These are phyloP conservation scores for Calocybe indica DNA, from an alignment of 768 basidiomycete species.

Conservation along the genomic window DNA sequence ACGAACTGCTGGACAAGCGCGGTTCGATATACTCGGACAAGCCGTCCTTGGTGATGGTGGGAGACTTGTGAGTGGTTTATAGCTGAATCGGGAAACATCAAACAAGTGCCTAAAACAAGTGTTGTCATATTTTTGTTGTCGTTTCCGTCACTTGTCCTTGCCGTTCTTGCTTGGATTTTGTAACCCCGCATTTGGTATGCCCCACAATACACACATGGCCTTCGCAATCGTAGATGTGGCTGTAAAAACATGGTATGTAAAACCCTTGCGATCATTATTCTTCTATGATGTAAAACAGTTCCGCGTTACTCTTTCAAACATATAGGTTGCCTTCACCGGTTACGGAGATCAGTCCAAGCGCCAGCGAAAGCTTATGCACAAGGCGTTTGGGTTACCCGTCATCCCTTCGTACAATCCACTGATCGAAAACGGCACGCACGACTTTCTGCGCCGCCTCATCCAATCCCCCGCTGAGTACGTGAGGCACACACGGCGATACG, in stretches of 20 bases:
- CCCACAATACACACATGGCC: too few relatives aligned
- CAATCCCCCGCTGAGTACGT: constrained; percentile 31
- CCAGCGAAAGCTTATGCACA: constrained; percentile 62
- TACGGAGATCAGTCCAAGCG: constrained; percentile 60
- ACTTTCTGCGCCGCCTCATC: constrained; percentile 52
- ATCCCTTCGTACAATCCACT: constrained; percentile 56
- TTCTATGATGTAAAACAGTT: background rate
- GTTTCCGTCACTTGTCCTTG: too few relatives aligned
- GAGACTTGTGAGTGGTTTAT: constrained; percentile 51
- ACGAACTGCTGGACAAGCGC: constrained; percentile 64
- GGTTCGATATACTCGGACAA: constrained; percentile 74
- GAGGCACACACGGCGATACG: constrained; percentile 41
- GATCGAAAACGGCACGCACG: constrained; percentile 48
- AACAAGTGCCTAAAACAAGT: too few relatives aligned
- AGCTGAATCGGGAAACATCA: background rate
- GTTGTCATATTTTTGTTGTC: too few relatives aligned
- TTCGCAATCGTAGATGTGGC: constrained; percentile 35
- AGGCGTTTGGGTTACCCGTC: constrained; percentile 47
- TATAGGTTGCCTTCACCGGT: constrained; percentile 56
- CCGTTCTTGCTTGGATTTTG: too few relatives aligned
- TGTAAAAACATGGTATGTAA: constrained; percentile 59
- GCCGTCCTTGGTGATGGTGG: constrained; percentile 61
- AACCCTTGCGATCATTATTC: background rate
- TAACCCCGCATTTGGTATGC: too few relatives aligned
- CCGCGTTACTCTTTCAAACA: background rate